phyloP scores from a whole-genome alignment of 345 rosid species.

The Excoecaria agallocha region DNA sequence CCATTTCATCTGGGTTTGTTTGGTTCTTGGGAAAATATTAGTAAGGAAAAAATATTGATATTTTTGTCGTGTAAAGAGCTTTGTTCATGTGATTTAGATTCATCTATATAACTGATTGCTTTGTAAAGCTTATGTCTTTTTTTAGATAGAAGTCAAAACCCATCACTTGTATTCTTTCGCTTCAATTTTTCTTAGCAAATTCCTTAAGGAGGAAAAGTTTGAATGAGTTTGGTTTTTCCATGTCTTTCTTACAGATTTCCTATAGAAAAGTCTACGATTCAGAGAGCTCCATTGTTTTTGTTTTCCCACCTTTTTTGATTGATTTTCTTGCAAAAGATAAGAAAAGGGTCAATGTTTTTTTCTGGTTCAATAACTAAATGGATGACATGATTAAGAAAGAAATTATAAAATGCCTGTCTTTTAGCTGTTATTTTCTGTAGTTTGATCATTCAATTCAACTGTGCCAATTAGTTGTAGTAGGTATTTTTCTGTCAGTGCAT shows the following conservation, averaged over 20 bases:
- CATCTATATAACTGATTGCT: neutral
- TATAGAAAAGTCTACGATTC: too few relatives aligned
- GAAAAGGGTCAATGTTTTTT: too few relatives aligned
- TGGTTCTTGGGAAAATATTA: conserved; percentile 18
- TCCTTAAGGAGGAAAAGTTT: neutral
- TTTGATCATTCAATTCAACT: neutral
- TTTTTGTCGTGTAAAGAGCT: neutral
- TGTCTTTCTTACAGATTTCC: too few relatives aligned
- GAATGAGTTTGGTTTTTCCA: neutral
- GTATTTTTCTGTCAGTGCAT: neutral
- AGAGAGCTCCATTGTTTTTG: too few relatives aligned
- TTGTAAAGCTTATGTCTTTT: neutral
- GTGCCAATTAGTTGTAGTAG: neutral
- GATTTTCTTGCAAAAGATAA: too few relatives aligned
- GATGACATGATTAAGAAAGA: neutral
- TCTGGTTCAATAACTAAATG: too few relatives aligned
- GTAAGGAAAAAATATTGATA: neutral
- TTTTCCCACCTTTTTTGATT: too few relatives aligned
- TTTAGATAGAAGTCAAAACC: too few relatives aligned
- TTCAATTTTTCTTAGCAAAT: neutral
- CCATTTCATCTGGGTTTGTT: conserved; percentile 7
- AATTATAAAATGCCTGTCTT: conserved; percentile 3
- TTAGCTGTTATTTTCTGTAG: neutral
- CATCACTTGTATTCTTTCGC: neutral
- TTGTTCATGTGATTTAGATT: neutral